phyloP scores from a whole-genome alignment of 176 grass and related monocot genomes.

The Urochloa ruziziensis region DNA sequence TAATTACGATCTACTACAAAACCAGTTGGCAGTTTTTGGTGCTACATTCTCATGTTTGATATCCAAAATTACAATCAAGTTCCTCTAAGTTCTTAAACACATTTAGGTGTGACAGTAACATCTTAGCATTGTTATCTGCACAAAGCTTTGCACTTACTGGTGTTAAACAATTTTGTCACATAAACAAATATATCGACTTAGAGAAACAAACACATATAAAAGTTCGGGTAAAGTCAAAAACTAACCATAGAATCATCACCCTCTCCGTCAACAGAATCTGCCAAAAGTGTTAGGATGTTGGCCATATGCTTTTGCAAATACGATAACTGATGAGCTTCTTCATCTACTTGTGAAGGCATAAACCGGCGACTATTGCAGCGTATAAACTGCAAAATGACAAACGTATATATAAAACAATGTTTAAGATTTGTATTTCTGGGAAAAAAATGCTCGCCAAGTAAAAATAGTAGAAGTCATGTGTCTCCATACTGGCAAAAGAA shows the following conservation, averaged over 20 bases:
- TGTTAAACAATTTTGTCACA: conserved; percentile 4
- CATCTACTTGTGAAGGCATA: conserved; percentile 93
- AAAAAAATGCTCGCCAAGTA: neutral
- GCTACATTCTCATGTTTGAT: neutral
- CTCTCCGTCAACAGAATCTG: conserved; percentile 69
- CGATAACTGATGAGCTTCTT: conserved; percentile 93
- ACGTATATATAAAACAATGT: conserved; percentile 11
- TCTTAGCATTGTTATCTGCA: neutral
- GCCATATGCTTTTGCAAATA: conserved; percentile 96
- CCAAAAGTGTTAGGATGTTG: conserved; percentile 77
- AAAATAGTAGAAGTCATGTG: conserved; percentile 3
- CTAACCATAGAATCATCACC: conserved; percentile 89
- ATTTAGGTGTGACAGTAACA: neutral
- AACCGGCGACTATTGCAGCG: conserved; percentile 89
- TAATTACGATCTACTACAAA: neutral
- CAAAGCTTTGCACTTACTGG: neutral
- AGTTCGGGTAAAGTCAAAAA: conserved; percentile 28
- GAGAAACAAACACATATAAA: neutral
- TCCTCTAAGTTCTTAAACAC: neutral
- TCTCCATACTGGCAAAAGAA: conserved; percentile 5
- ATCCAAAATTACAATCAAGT: neutral
- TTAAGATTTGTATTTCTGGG: neutral
- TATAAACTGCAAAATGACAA: conserved; percentile 66
- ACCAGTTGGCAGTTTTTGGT: neutral
- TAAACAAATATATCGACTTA: neutral